Evolutionary conservation across 2,329 filamentous ascomycete genomes (phyloP).

Genomic region (Penicillium sp.): DNA sequence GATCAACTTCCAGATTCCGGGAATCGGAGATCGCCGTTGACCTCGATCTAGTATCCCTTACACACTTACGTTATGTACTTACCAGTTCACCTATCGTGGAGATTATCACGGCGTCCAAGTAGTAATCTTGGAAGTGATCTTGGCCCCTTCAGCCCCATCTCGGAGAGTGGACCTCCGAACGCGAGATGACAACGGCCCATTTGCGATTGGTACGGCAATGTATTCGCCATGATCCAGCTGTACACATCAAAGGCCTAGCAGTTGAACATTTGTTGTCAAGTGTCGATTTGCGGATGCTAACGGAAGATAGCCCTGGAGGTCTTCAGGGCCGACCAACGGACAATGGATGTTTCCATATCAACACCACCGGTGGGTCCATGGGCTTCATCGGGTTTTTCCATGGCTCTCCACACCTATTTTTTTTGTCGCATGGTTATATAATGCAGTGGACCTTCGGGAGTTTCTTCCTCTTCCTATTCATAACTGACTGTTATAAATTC

Average conservation of each 20-base stretch:
- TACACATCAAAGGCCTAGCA: background rate
- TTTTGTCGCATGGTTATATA: no score
- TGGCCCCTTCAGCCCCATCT: background rate
- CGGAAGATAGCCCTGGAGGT: background rate
- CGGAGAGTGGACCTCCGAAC: background rate
- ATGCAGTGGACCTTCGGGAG: background rate
- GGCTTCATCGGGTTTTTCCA: background rate
- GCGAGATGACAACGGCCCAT: background rate
- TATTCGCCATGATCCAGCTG: background rate
- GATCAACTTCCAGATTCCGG: no score
- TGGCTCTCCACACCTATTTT: no score
- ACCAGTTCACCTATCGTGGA: no score
- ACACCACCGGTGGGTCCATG: background rate
- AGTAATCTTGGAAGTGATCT: no score
- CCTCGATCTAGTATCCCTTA: no score
- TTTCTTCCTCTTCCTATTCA: background rate
- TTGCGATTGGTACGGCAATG: background rate
- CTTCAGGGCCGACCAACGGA: background rate
- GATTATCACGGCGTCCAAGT: no score
- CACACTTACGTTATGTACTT: no score
- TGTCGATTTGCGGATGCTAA: constrained; percentile 5
- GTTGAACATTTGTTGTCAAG: constrained; percentile 8
- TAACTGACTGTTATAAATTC: background rate
- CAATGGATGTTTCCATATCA: constrained; percentile 1
- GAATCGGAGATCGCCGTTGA: no score